These are phyloP conservation scores for Cinnamomum micranthum DNA, from an alignment of 164 flowering plant genomes.

Conservation along the genomic window DNA sequence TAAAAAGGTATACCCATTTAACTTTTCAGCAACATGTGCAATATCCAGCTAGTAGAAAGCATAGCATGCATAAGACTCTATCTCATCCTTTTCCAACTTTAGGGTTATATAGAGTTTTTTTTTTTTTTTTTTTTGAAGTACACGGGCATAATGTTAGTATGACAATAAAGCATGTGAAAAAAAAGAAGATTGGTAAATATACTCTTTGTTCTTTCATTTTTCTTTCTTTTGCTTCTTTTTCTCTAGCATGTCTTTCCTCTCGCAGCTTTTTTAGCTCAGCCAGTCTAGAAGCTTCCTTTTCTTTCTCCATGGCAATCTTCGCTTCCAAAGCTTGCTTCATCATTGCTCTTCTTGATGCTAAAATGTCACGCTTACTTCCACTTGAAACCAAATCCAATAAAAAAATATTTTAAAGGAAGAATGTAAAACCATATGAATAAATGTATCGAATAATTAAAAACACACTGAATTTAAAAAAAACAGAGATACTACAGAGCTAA, in stretches of 20 bases:
- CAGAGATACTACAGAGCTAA: neutral
- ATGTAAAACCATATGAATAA: neutral
- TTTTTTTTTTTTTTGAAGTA: no score
- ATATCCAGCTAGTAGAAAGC: no score
- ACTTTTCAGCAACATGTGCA: no score
- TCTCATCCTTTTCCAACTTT: no score
- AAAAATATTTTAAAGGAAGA: neutral
- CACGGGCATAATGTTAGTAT: neutral
- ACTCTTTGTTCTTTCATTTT: slow-evolving; percentile 15
- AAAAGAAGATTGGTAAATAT: neutral
- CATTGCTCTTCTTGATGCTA: slow-evolving; percentile 6
- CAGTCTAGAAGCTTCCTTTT: slow-evolving; percentile 6
- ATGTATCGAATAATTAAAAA: neutral
- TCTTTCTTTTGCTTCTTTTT: slow-evolving; percentile 7
- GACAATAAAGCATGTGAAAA: neutral
- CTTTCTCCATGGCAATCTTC: slow-evolving; percentile 4
- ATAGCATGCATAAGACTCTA: no score
- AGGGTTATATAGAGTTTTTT: no score
- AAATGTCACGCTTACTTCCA: slow-evolving; percentile 2
- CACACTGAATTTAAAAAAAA: no score
- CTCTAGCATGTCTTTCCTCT: neutral
- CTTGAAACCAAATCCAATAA: slow-evolving; percentile 1
- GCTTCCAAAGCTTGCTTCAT: slow-evolving; percentile 9
- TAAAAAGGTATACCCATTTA: no score
- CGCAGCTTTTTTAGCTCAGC: slow-evolving; percentile 7